Evolutionary conservation across 176 grass and related monocot species (phyloP), one percentile per base, ranked within the genome.

Genomic region (Avena atlantica): DNA sequence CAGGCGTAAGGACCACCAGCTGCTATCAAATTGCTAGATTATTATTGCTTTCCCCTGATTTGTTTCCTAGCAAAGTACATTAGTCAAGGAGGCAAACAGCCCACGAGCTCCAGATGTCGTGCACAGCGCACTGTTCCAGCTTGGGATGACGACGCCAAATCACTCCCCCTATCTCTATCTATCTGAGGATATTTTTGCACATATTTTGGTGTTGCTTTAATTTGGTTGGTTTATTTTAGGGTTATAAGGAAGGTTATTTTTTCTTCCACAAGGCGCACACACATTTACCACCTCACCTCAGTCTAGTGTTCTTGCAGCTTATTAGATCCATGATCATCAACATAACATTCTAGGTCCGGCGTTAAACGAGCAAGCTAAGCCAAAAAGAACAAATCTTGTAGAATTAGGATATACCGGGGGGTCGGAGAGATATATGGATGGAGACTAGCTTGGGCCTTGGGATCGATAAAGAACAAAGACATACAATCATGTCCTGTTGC

Each of bases 1-100:
- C 75, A 94, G 97, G 86, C 94, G 97, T 99, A 86, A 89, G 89
- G 78, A 67, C 48, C 42, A 40, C 37, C 5, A 40, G 68, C 29
- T 79, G 20, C 36, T 34, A 8, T 68, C 52, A 70, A 52, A 17
- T 76, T 82, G 37, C 27, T 29, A 29, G 27, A 29, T 29, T 8
- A 70, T 9, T 9, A 9, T 53, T 64, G 55, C 21, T 68, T 83
- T 16, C 36, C 76, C 42, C 36, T 76, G 16, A 27, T 76, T 42
- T 90, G 42, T 42, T 42, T 8, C 40, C 25, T 81, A 55, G 40
- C 40, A 13, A 34, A 17, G 17, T 34, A 66, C 74, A 14, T 57
- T 58, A 58, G 50, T n/a, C 24, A 59, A 86, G 67, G 59, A 86
- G 67, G 59, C 68, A 81, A 89, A 66, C 70, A 86, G 70, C 16